Conservation (phyloP, 345 rosid species). For the Physaria fendleri region DNA sequence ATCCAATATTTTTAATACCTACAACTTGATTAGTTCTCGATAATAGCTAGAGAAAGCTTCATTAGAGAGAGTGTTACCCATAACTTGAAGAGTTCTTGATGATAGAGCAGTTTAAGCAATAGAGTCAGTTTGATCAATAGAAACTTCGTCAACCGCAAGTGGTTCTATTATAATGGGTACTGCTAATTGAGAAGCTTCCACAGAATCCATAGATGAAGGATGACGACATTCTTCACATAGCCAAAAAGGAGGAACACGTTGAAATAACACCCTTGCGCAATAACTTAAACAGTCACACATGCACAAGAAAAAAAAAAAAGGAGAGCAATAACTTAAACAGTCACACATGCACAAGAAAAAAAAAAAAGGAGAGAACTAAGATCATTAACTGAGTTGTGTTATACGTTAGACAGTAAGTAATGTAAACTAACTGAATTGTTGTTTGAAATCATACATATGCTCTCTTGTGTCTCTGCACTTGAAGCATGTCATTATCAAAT, state of each 20-base stretch:
- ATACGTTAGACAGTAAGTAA: background rate
- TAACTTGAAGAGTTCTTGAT: background rate
- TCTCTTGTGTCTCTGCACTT: constrained; percentile 19
- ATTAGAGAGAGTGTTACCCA: background rate
- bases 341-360: background rate
- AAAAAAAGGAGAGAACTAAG: background rate
- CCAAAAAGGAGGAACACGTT: constrained; percentile 14
- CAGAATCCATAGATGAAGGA: background rate
- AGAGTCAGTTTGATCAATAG: background rate
- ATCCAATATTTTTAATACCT: background rate
- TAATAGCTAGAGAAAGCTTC: background rate
- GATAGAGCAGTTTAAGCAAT: too few species aligned
- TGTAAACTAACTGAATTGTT: background rate
- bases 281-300: constrained; percentile 7
- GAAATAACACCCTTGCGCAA: background rate
- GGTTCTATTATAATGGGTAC: background rate
- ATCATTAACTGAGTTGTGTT: background rate
- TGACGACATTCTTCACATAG: constrained; percentile 23
- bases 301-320: background rate
- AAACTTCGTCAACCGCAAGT: background rate
- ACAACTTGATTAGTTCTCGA: background rate
- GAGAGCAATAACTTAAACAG: constrained; percentile 19
- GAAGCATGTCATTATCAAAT: constrained; percentile 8
- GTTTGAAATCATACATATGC: constrained; percentile 9
- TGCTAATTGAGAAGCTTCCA: background rate